These are phyloP conservation scores for Dillenia suffruticosa DNA, from an alignment of 164 flowering plant species.

Conservation along the genomic window DNA sequence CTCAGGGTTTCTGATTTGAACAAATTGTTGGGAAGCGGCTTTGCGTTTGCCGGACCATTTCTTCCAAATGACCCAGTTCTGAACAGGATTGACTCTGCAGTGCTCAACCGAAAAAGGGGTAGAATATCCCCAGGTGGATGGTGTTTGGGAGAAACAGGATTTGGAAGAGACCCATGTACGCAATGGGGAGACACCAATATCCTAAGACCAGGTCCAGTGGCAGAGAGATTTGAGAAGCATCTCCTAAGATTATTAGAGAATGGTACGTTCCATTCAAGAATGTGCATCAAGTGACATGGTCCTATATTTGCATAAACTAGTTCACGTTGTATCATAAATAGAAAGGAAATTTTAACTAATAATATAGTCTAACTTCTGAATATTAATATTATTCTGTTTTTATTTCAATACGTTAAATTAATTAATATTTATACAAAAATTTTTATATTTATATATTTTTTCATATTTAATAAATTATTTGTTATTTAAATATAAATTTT, in stretches of 20 bases:
- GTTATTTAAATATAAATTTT: too few relatives aligned
- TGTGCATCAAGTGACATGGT: neutral
- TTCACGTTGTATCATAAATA: too few relatives aligned
- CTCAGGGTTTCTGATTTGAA: conserved; percentile 16
- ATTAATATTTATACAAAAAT: too few relatives aligned
- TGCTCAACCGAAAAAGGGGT: conserved; percentile 11
- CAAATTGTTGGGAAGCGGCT: conserved; percentile 19
- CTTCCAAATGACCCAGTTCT: conserved; percentile 17
- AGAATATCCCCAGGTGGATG: conserved; percentile 24
- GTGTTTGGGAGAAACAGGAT: conserved; percentile 16
- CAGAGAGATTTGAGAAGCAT: conserved; percentile 25
- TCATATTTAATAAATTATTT: too few relatives aligned
- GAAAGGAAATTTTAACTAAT: too few relatives aligned
- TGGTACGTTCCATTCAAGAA: conserved; percentile 12
- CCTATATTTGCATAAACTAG: too few relatives aligned
- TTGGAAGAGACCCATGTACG: conserved; percentile 21
- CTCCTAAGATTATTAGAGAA: conserved; percentile 17
- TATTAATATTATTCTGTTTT: too few relatives aligned
- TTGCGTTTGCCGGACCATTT: conserved; percentile 21
- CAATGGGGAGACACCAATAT: conserved; percentile 24
- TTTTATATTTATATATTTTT: too few relatives aligned
- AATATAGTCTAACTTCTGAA: too few relatives aligned
- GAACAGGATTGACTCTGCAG: conserved; percentile 14
- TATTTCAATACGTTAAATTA: too few relatives aligned
- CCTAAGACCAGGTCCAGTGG: conserved; percentile 23